Conservation (phyloP, 2,329 filamentous ascomycete species). For the Penicillium sp. region DNA sequence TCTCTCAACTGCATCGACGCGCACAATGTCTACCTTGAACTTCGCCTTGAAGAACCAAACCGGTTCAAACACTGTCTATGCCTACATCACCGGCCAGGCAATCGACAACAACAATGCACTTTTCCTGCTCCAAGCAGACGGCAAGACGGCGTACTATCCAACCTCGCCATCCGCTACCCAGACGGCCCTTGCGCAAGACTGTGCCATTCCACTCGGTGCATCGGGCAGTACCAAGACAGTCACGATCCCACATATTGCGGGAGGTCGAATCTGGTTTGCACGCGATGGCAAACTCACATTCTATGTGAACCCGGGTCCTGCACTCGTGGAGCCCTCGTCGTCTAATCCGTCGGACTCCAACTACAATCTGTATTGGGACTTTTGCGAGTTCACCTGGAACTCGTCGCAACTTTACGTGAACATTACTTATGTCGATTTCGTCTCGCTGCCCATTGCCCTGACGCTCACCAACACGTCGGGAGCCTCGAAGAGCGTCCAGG, state of each 20-base stretch:
- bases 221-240: slow-evolving; percentile 65
- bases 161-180: slow-evolving; percentile 60
- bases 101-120: slow-evolving; percentile 65
- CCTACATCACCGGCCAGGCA: slow-evolving; percentile 73
- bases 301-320: slow-evolving; percentile 72
- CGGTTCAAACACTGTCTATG: slow-evolving; percentile 65
- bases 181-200: slow-evolving; percentile 61
- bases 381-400: slow-evolving; percentile 74
- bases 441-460: slow-evolving; percentile 67
- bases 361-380: slow-evolving; percentile 67
- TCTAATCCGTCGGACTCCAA: slow-evolving; percentile 70
- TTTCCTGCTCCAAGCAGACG: slow-evolving; percentile 70
- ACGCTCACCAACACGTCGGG: slow-evolving; percentile 54
- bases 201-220: slow-evolving; percentile 67
- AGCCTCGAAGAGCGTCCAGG: slow-evolving; percentile 59
- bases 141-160: slow-evolving; percentile 69
- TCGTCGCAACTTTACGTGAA: slow-evolving; percentile 67
- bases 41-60: slow-evolving; percentile 72
- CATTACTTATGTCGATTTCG: slow-evolving; percentile 78
- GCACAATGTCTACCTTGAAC: slow-evolving; percentile 55
- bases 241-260: slow-evolving; percentile 72
- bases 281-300: slow-evolving; percentile 68
- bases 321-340: slow-evolving; percentile 75
- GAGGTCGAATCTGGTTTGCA: slow-evolving; percentile 75
- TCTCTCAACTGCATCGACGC: background rate